phyloP scores from a whole-genome alignment of 306 rosid species.

The Fragaria iinumae region DNA sequence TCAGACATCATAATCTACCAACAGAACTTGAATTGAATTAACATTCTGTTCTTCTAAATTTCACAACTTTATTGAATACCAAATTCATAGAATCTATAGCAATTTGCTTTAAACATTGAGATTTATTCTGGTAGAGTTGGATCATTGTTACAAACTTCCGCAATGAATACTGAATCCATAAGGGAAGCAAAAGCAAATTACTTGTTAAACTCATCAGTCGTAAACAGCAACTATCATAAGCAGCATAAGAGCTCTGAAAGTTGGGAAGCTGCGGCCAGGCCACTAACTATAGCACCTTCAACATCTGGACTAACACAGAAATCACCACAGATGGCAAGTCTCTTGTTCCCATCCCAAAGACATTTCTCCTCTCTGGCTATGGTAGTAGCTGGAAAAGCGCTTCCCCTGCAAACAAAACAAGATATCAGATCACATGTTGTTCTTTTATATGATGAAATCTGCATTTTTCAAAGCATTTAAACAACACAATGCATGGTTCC shows the following conservation, averaged over 20 bases:
- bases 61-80: not conserved
- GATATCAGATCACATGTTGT: not conserved
- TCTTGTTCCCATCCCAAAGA: slow-evolving; percentile 75
- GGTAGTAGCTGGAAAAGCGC: slow-evolving; percentile 82
- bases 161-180: not conserved
- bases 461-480: not conserved
- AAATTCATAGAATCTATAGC: not conserved
- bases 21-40: not conserved
- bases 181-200: slow-evolving; percentile 5
- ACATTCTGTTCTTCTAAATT: not conserved
- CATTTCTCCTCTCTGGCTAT: slow-evolving; percentile 72
- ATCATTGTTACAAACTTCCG: not conserved
- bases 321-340: slow-evolving; percentile 80
- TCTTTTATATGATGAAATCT: not conserved
- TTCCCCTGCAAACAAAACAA: slow-evolving; percentile 57
- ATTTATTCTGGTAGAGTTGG: not conserved
- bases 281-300: slow-evolving; percentile 87
- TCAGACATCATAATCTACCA: not conserved
- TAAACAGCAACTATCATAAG: slow-evolving; percentile 16
- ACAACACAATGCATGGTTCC: not conserved
- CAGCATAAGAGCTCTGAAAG: slow-evolving; percentile 46
- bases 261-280: slow-evolving; percentile 78
- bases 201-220: not conserved
- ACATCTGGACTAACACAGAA: slow-evolving; percentile 84
- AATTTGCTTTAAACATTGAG: slow-evolving; percentile 11